phyloP scores from a whole-genome alignment of 768 basidiomycete genomes.

The Suillus fuscotomentosus region DNA sequence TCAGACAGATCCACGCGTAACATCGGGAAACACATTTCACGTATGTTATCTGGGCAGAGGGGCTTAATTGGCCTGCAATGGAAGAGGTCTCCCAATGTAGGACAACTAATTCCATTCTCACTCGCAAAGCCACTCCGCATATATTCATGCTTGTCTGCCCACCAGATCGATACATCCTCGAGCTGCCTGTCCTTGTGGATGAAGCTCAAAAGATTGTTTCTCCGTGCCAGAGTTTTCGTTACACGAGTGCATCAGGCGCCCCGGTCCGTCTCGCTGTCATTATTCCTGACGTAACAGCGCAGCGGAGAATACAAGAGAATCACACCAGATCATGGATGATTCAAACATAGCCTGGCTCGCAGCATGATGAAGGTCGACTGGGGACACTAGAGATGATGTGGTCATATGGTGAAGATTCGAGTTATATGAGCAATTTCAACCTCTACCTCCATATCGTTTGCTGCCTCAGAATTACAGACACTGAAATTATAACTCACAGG shows the following conservation, averaged over 20 bases:
- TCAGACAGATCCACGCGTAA: background rate
- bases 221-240: background rate
- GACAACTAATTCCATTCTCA: background rate
- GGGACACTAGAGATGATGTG: background rate
- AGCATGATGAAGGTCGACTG: background rate
- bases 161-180: background rate
- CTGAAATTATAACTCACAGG: background rate
- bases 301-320: background rate
- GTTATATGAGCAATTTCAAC: background rate
- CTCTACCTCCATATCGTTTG: background rate
- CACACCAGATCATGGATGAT: background rate
- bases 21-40: background rate
- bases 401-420: background rate
- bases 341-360: background rate
- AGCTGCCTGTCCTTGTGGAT: background rate
- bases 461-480: background rate
- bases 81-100: background rate
- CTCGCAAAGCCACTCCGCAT: background rate
- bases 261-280: background rate
- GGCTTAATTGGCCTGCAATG: background rate
- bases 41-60: background rate
- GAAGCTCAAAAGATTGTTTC: background rate
- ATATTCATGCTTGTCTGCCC: background rate
- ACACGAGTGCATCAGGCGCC: background rate
- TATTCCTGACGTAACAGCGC: background rate